These are phyloP conservation scores for Ichthyophthirius multifiliis DNA, from an alignment of 169 alveolate species.

Conservation along the genomic window DNA sequence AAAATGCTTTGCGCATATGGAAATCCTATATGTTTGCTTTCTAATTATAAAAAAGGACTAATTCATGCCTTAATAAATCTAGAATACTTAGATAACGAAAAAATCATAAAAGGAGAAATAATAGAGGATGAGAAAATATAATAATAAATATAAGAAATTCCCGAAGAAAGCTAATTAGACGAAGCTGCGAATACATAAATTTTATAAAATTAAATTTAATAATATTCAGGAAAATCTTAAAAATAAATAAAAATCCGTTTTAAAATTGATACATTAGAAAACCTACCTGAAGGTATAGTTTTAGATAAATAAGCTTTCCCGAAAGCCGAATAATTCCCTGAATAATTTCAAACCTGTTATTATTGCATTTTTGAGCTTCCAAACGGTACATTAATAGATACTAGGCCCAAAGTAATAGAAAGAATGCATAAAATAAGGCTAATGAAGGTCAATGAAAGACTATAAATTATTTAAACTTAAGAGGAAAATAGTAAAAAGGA, in stretches of 20 bases:
- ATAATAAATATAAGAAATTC: not conserved
- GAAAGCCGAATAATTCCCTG: not conserved
- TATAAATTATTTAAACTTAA: not conserved
- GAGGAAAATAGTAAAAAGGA: not conserved
- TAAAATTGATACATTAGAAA: not conserved
- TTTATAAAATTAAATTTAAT: not conserved
- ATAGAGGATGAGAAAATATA: too few species aligned
- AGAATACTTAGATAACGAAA: not conserved
- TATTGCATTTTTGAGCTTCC: not conserved
- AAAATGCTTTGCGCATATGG: not conserved
- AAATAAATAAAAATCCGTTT: too few species aligned
- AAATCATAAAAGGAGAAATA: too few species aligned
- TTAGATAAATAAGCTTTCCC: not conserved
- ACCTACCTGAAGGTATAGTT: not conserved
- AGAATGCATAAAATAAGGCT: not conserved
- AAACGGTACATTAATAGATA: not conserved
- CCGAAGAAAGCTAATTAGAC: not conserved
- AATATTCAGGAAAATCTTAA: too few species aligned
- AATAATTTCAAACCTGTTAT: not conserved
- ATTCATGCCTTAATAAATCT: not conserved
- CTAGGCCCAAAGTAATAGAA: constrained; percentile 2
- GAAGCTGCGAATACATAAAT: too few species aligned
- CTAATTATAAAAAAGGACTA: not conserved
- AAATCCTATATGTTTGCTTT: constrained; percentile 1
- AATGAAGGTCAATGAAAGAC: not conserved